Conservation (phyloP, 495 filamentous ascomycete species). For the Staphylotrichum longicolle region DNA sequence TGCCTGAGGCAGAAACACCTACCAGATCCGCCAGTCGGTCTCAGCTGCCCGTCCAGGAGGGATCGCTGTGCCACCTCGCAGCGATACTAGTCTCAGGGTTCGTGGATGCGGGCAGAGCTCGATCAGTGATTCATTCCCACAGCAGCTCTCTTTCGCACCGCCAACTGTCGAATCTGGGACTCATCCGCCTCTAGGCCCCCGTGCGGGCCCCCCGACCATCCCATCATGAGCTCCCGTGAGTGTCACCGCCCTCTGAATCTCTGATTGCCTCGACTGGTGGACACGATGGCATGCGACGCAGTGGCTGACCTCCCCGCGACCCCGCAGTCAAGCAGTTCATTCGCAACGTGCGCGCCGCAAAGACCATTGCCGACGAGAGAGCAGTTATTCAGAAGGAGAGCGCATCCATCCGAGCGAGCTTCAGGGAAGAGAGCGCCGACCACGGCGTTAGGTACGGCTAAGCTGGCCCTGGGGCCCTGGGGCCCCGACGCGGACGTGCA, state of each 20-base stretch:
- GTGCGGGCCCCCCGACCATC: slow-evolving; percentile 36
- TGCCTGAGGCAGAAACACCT: slow-evolving; percentile 11
- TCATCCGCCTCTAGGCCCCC: slow-evolving; percentile 41
- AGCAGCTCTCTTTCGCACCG: slow-evolving; percentile 10
- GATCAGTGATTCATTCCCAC: slow-evolving; percentile 14
- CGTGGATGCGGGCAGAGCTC: slow-evolving; percentile 14
- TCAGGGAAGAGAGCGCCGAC: slow-evolving; percentile 92
- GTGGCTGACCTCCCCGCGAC: slow-evolving; percentile 20
- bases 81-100: neutral
- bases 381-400: slow-evolving; percentile 99
- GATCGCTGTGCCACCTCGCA: slow-evolving; percentile 14
- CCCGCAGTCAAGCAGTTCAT: slow-evolving; percentile 96
- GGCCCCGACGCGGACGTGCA: too few relatives aligned
- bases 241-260: slow-evolving; percentile 7
- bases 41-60: neutral
- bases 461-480: neutral
- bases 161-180: slow-evolving; percentile 34
- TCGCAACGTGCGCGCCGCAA: slow-evolving; percentile 94
- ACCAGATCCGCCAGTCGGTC: neutral
- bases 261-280: neutral
- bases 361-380: slow-evolving; percentile 97
- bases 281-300: neutral
- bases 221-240: slow-evolving; percentile 50
- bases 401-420: slow-evolving; percentile 92
- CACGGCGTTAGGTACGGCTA: slow-evolving; percentile 72